Base-by-base conservation (phyloP, 2,329 filamentous ascomycete genomes). In the Gaeumannomyces sp. region DNA sequence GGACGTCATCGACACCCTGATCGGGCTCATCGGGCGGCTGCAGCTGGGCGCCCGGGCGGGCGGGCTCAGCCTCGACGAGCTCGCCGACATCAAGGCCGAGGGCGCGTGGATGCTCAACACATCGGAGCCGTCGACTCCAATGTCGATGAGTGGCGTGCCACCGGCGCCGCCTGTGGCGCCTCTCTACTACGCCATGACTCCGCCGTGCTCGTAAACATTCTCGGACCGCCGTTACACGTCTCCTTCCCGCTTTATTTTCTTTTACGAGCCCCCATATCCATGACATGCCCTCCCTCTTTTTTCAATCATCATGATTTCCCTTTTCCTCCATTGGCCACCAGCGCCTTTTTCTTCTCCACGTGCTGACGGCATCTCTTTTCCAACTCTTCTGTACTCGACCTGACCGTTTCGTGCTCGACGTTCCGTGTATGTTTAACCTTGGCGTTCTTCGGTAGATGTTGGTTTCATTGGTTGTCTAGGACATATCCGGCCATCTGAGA, bases 31-130 rank as follows among this genome's bases (percentile, higher is more conserved):
- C 29, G 56, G 33, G 14, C 29, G 25, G 2, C 56, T 64, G 22
- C 62, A 64, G 62, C 25, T 27, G 10, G 62, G 53, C 14, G 56
- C 56, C 16, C 62, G 33, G 8, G 31, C 53, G 4, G 56, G 31
- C 14, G 56, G 62, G n/a, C 56, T 64, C 56, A 28, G 14, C 27
- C 53, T 38, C 25, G 56, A 59, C 28, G 62, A 58, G 25, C 33
- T 64, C 29, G n/a, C 28, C 27, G 31, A 27, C n/a, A 59, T 64
- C 29, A 64, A 50, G 27, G 28, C 57, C n/a, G 62, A 56, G n/a
- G 62, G 53, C 4, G 62, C 53, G 7, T 16, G 13, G 10, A 19
- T 63, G 45, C 50, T 63, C 25, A 1, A 33, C 61, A 6, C 27
- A 22, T 28, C 61, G 50, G 35, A 29, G 38, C 31, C 61, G 38